These are phyloP conservation scores for Bruguiera sexangula DNA, from an alignment of 345 rosid genomes.

Conservation along the genomic window DNA sequence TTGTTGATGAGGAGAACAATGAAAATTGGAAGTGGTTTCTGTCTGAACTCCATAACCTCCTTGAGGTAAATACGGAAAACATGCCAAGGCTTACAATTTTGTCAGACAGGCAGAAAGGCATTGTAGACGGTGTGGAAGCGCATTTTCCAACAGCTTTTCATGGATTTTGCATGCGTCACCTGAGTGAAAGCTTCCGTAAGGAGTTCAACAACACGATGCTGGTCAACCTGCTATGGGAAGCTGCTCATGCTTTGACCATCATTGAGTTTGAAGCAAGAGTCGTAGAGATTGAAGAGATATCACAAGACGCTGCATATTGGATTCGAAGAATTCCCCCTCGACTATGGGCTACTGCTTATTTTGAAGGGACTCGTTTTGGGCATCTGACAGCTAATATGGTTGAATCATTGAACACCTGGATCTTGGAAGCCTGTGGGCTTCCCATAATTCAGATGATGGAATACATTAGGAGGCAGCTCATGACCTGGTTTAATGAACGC, in stretches of 20 bases:
- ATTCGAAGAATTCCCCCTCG: slow-evolving; percentile 88
- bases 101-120: slow-evolving; percentile 85
- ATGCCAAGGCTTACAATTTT: slow-evolving; percentile 95
- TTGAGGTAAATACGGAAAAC: slow-evolving; percentile 89
- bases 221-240: slow-evolving; percentile 91
- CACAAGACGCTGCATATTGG: slow-evolving; percentile 96
- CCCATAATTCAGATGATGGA: slow-evolving; percentile 99
- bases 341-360: slow-evolving; percentile 93
- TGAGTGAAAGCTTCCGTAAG: slow-evolving; percentile 88
- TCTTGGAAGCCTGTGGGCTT: slow-evolving; percentile 91
- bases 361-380: slow-evolving; percentile 91
- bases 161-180: slow-evolving; percentile 94
- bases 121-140: slow-evolving; percentile 87
- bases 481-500: slow-evolving; percentile 98
- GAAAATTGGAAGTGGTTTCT: slow-evolving; percentile 99
- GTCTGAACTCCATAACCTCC: slow-evolving; percentile 86
- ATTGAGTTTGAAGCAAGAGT: slow-evolving; percentile 89
- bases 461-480: slow-evolving; percentile 92
- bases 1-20: slow-evolving; percentile 91
- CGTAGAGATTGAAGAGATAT: slow-evolving; percentile 82
- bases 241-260: slow-evolving; percentile 84
- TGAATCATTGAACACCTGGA: slow-evolving; percentile 85
- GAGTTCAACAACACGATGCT: slow-evolving; percentile 92
- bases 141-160: slow-evolving; percentile 97
- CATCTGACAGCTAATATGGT: slow-evolving; percentile 83